A percentile compares a stretch with the other conserved stretches of the same genome.
These are phyloP conservation scores for Babjeviella inositovora DNA, from an alignment of 805 yeast species.

Conservation along the genomic window DNA sequence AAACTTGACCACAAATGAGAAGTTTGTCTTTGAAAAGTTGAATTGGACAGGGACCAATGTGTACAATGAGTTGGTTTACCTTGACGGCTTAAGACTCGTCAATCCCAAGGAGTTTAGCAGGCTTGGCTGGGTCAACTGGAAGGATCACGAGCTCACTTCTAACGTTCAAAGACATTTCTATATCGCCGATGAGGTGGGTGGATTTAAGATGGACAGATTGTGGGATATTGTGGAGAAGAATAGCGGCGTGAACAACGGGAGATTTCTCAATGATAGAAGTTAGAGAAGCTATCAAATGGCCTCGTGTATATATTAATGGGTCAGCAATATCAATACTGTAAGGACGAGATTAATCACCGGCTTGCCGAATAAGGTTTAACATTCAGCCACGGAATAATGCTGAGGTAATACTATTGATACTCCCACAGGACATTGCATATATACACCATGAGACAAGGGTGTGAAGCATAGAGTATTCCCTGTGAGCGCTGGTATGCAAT, in stretches of 20 bases:
- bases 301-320: too few relatives aligned
- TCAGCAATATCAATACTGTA: too few relatives aligned
- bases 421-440: too few relatives aligned
- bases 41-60: slow-evolving; percentile 50
- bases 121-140: slow-evolving; percentile 33
- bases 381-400: too few relatives aligned
- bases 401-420: too few relatives aligned
- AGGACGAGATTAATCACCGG: too few relatives aligned
- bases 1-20: slow-evolving; percentile 43
- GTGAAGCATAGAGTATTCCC: too few relatives aligned
- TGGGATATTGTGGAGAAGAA: slow-evolving; percentile 73
- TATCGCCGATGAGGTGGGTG: slow-evolving; percentile 64
- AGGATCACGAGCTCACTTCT: slow-evolving; percentile 17
- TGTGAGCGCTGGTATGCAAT: too few relatives aligned
- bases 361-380: too few relatives aligned
- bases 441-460: too few relatives aligned
- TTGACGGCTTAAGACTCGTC: slow-evolving; percentile 25
- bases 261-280: slow-evolving; percentile 15
- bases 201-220: slow-evolving; percentile 67
- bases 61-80: slow-evolving; percentile 41
- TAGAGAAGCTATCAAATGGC: slow-evolving; percentile 1
- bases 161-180: slow-evolving; percentile 25
- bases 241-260: slow-evolving; percentile 52
- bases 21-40: slow-evolving; percentile 51
- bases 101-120: slow-evolving; percentile 9